phyloP scores from a whole-genome alignment of 2,329 filamentous ascomycete genomes.

The Aspergillus sp. region DNA sequence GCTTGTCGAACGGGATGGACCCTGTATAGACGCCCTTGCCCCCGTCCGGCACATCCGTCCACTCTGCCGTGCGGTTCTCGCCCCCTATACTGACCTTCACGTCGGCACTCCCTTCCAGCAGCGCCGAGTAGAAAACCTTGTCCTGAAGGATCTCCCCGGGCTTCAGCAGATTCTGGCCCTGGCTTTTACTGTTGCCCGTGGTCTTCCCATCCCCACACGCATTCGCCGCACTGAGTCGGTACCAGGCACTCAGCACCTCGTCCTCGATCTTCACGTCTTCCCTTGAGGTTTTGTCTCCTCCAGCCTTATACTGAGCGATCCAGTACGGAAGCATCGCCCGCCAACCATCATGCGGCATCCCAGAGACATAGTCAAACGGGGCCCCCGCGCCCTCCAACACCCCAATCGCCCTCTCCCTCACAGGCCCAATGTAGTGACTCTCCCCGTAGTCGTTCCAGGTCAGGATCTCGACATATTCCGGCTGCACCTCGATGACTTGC shows the following conservation, averaged over 20 bases:
- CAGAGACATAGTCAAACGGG: slow-evolving; percentile 37
- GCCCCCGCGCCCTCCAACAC: slow-evolving; percentile 31
- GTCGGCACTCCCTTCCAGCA: slow-evolving; percentile 32
- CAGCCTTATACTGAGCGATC: slow-evolving; percentile 36
- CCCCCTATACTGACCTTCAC: slow-evolving; percentile 37
- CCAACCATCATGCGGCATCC: slow-evolving; percentile 35
- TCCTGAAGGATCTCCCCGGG: slow-evolving; percentile 22
- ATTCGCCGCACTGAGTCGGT: slow-evolving; percentile 19
- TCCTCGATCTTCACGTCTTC: slow-evolving; percentile 20
- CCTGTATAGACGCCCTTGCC: slow-evolving; percentile 37
- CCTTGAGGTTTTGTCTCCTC: slow-evolving; percentile 15
- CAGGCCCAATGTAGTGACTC: slow-evolving; percentile 58
- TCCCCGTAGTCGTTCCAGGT: slow-evolving; percentile 65
- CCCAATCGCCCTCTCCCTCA: slow-evolving; percentile 47
- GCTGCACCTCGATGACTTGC: slow-evolving; percentile 51
- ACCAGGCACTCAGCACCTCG: slow-evolving; percentile 31
- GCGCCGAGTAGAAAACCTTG: slow-evolving; percentile 31
- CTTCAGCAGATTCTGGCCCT: slow-evolving; percentile 23
- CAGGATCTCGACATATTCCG: slow-evolving; percentile 56
- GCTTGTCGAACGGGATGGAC: slow-evolving; percentile 24
- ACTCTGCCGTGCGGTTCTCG: slow-evolving; percentile 17
- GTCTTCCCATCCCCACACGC: slow-evolving; percentile 28
- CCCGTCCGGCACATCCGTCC: slow-evolving; percentile 27
- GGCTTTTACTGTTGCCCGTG: slow-evolving; percentile 27
- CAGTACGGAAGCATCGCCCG: slow-evolving; percentile 33